Conservation (phyloP, 2,329 filamentous ascomycete species). For the Hypoxylon sp. region DNA sequence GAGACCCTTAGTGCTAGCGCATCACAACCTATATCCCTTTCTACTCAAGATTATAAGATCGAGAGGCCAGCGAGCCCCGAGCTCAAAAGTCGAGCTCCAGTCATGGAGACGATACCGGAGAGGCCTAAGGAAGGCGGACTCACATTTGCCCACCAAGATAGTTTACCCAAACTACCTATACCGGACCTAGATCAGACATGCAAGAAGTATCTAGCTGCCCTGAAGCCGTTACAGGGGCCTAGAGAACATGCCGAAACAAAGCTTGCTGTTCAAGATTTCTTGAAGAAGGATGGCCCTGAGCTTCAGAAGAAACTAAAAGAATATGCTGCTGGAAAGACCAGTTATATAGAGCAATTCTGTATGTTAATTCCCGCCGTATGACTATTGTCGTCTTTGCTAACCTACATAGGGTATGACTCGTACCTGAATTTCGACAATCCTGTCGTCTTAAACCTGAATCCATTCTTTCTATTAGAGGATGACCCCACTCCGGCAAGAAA, state of each 20-base stretch:
- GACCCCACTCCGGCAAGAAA: conserved; percentile 96
- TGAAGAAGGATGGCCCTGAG: conserved; percentile 83
- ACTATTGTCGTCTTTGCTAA: conserved; percentile 38
- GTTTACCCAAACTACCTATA: conserved; percentile 91
- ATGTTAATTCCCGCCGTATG: conserved; percentile 58
- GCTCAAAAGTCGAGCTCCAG: conserved; percentile 53
- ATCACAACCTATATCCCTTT: conserved; percentile 58
- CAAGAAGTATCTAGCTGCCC: conserved; percentile 81
- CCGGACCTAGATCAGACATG: conserved; percentile 86
- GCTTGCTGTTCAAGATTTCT: conserved; percentile 85
- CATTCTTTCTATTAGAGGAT: conserved; percentile 97
- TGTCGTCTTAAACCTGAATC: conserved; percentile 96
- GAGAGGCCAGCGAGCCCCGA: conserved; percentile 50
- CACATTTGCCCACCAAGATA: conserved; percentile 91
- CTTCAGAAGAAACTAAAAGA: conserved; percentile 90
- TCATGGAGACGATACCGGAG: conserved; percentile 57
- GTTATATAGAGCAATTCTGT: conserved; percentile 99
- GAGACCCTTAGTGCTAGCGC: conserved; percentile 72
- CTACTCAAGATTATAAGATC: conserved; percentile 54
- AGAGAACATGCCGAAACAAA: conserved; percentile 88
- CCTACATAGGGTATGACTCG: conserved; percentile 88
- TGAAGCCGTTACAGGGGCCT: conserved; percentile 84
- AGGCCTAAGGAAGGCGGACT: conserved; percentile 76
- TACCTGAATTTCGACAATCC: conserved; percentile 98
- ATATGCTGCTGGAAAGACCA: conserved; percentile 91